Base-by-base conservation (phyloP, 2,329 filamentous ascomycete genomes). In the Neurospora crassa region DNA sequence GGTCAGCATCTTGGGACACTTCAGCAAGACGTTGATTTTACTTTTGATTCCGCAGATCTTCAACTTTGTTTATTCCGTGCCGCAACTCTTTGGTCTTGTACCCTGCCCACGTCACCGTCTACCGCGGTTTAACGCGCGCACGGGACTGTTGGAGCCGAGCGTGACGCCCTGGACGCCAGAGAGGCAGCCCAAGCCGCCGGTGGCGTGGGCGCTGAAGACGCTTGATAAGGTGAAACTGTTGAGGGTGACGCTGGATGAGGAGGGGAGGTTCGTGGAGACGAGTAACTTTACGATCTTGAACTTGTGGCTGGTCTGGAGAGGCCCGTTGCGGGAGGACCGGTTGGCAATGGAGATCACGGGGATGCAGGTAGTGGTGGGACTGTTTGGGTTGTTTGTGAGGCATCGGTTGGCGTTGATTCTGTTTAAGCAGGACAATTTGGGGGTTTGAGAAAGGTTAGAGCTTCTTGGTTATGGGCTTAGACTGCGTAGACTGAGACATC, bases 211-310 rank as follows among this genome's bases (percentile, higher is more conserved):
- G 12, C 82, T 99, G 74, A 90, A 89, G 77, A 76, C 95, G 18
- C 84, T 98, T 71, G 87, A 90, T 76, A 85, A 83, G 73, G 78
- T 97, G 71, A 86, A 84, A 73, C 83, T 98, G 69, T 79, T 97
- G 70, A 86, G 88, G 67, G 83, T 97, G 59, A 88, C 85, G 72
- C 86, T 85, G 69, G 89, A 95, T 77, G 84, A 89, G 43, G 82
- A 90, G 70, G 92, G 92, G 10, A 82, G 85, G 75, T 91, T 98
- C 76, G 83, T 89, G 34, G 91, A 96, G 81, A 95, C 90, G 24
- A 93, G 89, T 74, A 99, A 99, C 81, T 87, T 99, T 74, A 99
- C 96, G 10, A 87, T 99, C 68, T 85, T 99, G 75, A 99, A 99
- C 79, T 86, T 99, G 71, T 99, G 95, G 95, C 84, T 99, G 73